Conservation (phyloP, 257 asterid genomes). For the Solanum sejunctum region DNA sequence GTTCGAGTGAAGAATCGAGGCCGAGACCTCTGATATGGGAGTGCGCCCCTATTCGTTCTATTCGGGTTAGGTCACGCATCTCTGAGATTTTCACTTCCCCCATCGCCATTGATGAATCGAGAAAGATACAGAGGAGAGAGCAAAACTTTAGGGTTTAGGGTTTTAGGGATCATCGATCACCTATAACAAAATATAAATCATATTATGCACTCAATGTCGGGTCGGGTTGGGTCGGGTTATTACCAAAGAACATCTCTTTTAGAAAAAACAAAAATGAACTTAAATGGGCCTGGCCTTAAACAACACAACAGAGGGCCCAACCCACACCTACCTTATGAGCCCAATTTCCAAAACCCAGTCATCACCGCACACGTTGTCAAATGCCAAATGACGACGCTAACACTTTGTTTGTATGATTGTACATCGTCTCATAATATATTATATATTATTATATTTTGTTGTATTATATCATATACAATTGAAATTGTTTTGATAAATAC, state of each 20-base stretch:
- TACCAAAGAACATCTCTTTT: too few species aligned
- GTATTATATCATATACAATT: neutral
- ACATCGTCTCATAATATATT: too few species aligned
- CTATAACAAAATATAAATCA: neutral
- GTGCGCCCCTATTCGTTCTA: constrained; percentile 78
- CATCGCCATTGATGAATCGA: constrained; percentile 6
- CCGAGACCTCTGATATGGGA: constrained; percentile 85
- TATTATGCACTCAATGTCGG: neutral
- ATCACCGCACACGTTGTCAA: too few species aligned
- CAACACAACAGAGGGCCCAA: neutral
- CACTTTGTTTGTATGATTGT: neutral
- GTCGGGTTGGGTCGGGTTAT: neutral
- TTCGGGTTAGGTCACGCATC: constrained; percentile 71
- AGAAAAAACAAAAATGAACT: too few species aligned
- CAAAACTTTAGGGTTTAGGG: neutral
- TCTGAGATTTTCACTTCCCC: constrained; percentile 78
- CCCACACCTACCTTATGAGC: neutral
- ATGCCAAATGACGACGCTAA: too few species aligned
- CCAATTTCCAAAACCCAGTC: too few species aligned
- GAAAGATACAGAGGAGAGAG: neutral
- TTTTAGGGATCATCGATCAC: neutral
- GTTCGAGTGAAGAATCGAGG: constrained; percentile 70
- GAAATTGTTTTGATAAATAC: neutral
- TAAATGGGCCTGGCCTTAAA: neutral
- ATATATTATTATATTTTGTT: neutral